These are phyloP conservation scores for Trichothecium sympodiale DNA, from an alignment of 2,329 filamentous ascomycete species.

Conservation along the genomic window DNA sequence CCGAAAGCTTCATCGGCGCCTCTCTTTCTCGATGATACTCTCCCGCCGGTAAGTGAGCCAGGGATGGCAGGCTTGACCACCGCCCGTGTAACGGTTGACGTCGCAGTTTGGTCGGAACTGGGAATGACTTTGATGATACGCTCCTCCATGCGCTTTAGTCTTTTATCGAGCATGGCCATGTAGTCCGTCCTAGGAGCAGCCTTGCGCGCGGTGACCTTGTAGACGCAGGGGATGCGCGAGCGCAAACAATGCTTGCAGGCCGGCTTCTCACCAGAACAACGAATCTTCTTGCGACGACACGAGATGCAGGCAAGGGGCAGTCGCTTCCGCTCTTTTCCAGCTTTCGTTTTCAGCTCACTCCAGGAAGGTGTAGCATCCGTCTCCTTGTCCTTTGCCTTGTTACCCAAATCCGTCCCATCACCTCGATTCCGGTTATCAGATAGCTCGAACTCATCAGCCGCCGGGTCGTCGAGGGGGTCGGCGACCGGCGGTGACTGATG, in stretches of 20 bases:
- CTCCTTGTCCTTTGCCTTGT: slow-evolving; percentile 46
- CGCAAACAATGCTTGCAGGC: slow-evolving; percentile 93
- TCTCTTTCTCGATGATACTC: slow-evolving; percentile 61
- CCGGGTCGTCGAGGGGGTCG: slow-evolving; percentile 40
- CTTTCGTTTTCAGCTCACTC: slow-evolving; percentile 81
- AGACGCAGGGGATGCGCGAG: slow-evolving; percentile 89
- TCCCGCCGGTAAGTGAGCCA: slow-evolving; percentile 32
- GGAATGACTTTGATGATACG: slow-evolving; percentile 93
- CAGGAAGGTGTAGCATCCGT: slow-evolving; percentile 52
- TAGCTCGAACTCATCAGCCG: slow-evolving; percentile 49
- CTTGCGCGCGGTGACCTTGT: slow-evolving; percentile 92
- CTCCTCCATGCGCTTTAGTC: slow-evolving; percentile 94
- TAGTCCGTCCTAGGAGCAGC: slow-evolving; percentile 92
- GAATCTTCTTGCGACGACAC: slow-evolving; percentile 92
- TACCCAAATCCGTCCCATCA: slow-evolving; percentile 43
- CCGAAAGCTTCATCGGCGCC: slow-evolving; percentile 81
- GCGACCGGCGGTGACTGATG: slow-evolving; percentile 22
- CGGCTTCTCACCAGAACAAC: slow-evolving; percentile 94
- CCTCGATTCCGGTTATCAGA: slow-evolving; percentile 28
- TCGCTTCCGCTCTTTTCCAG: slow-evolving; percentile 90
- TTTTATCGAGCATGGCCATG: slow-evolving; percentile 97
- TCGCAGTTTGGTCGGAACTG: slow-evolving; percentile 64
- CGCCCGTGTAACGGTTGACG: slow-evolving; percentile 61
- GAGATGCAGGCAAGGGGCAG: slow-evolving; percentile 90
- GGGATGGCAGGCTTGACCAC: slow-evolving; percentile 71